phyloP scores from a whole-genome alignment of 345 rosid genomes.

The Salix dunnii region DNA sequence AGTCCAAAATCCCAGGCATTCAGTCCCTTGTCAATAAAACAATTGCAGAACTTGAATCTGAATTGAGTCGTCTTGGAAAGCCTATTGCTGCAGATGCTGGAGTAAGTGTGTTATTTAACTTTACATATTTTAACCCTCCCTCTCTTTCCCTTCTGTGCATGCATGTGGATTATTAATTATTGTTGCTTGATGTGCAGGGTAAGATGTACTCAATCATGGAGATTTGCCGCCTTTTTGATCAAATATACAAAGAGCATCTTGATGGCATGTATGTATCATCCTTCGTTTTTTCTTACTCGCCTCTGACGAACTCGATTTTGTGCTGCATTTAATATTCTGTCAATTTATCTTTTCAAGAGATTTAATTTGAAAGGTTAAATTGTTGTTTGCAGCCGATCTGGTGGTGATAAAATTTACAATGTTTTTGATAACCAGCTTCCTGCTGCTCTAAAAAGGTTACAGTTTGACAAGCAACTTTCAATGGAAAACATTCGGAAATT shows the following conservation, averaged over 20 bases:
- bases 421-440: slow-evolving; percentile 99
- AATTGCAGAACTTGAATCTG: slow-evolving; percentile 74
- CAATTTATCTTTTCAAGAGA: not conserved
- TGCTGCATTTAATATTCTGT: not conserved
- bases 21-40: slow-evolving; percentile 96
- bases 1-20: slow-evolving; percentile 90
- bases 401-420: slow-evolving; percentile 90
- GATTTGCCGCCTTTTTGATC: slow-evolving; percentile 94
- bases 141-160: not conserved
- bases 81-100: slow-evolving; percentile 99
- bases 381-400: slow-evolving; percentile 68
- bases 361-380: slow-evolving; percentile 2
- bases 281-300: not conserved
- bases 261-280: slow-evolving; percentile 78
- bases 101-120: slow-evolving; percentile 41
- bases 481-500: slow-evolving; percentile 97
- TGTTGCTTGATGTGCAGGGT: slow-evolving; percentile 57
- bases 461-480: slow-evolving; percentile 94
- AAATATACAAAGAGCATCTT: slow-evolving; percentile 89
- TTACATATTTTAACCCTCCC: not conserved
- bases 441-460: slow-evolving; percentile 94
- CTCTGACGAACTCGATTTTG: slow-evolving; percentile 4
- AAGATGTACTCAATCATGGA: slow-evolving; percentile 94
- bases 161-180: slow-evolving; percentile 14
- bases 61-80: slow-evolving; percentile 91